Conservation (phyloP, 352 stramenopile species). For the Globisporangium mamillatum region DNA sequence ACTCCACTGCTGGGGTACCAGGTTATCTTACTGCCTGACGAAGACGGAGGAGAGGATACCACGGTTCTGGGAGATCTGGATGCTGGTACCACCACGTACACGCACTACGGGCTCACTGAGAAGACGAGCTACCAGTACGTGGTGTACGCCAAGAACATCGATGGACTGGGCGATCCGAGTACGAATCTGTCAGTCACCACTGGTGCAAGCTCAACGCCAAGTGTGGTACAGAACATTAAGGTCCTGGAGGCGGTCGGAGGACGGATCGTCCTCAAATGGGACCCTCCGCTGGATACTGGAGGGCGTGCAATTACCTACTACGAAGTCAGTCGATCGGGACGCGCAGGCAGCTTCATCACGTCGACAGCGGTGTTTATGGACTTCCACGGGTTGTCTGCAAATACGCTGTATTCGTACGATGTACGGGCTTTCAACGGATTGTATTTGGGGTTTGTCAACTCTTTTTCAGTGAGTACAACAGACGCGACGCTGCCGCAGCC, state of each 20-base stretch:
- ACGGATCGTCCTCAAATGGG: constrained; percentile 38
- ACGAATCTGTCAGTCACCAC: constrained; percentile 20
- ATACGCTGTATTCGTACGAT: constrained; percentile 34
- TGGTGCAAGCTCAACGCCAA: constrained; percentile 19
- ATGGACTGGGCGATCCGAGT: constrained; percentile 38
- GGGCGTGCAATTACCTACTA: constrained; percentile 41
- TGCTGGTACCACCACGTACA: constrained; percentile 25
- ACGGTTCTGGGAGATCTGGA: constrained; percentile 3
- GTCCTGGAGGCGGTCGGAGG: constrained; percentile 21
- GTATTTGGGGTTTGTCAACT: constrained; percentile 15
- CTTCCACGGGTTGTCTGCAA: constrained; percentile 24
- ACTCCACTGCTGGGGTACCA: constrained; percentile 38
- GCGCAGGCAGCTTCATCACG: constrained; percentile 8
- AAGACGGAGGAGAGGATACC: constrained; percentile 4
- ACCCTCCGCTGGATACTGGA: constrained; percentile 40
- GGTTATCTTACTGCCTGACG: constrained; percentile 21
- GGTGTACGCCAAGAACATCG: constrained; percentile 44
- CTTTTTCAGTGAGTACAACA: constrained; percentile 18
- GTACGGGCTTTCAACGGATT: constrained; percentile 49
- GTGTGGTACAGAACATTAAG: constrained; percentile 20
- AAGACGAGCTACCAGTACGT: constrained; percentile 42
- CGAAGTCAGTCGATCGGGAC: constrained; percentile 29
- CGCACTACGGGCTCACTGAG: constrained; percentile 37
- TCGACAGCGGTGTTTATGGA: constrained; percentile 32
- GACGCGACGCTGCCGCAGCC: constrained; percentile 27